These are phyloP conservation scores for Trametes sanguinea DNA, from an alignment of 768 basidiomycete species.

Conservation along the genomic window DNA sequence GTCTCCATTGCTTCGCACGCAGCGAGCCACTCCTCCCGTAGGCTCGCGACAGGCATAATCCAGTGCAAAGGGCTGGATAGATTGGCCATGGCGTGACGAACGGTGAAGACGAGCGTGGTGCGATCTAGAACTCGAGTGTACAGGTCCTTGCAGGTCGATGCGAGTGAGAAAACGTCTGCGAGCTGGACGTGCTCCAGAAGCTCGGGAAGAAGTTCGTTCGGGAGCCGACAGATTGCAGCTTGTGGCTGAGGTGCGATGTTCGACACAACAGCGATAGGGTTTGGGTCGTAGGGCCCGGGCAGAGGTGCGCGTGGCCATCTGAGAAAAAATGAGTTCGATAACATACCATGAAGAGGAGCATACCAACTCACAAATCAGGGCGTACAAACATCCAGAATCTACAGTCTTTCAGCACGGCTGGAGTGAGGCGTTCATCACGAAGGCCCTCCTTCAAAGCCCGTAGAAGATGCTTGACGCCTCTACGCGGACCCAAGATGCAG, in stretches of 20 bases:
- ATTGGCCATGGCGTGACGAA: neutral
- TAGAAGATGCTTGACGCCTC: neutral
- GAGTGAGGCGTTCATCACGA: neutral
- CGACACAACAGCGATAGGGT: neutral
- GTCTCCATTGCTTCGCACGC: neutral
- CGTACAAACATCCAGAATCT: neutral
- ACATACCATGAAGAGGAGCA: too few relatives aligned
- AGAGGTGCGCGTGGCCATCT: neutral
- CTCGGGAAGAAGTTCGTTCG: neutral
- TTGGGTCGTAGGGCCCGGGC: neutral
- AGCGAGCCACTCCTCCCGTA: neutral
- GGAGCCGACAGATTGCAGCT: neutral
- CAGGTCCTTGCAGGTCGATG: neutral
- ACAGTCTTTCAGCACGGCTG: neutral
- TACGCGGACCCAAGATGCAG: neutral
- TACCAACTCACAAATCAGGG: neutral
- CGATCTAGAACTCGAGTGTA: neutral
- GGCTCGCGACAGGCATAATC: neutral
- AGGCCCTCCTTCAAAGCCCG: neutral
- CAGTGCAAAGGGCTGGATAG: neutral
- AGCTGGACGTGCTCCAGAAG: neutral
- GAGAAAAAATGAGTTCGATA: neutral
- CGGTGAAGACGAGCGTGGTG: neutral
- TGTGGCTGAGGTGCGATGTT: neutral
- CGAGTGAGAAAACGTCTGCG: slow-evolving; percentile 1